Percentiles rank a stretch among this genome's conserved stretches.
Conservation (phyloP, 129 eudicot species). For the Deinandra increscens region DNA sequence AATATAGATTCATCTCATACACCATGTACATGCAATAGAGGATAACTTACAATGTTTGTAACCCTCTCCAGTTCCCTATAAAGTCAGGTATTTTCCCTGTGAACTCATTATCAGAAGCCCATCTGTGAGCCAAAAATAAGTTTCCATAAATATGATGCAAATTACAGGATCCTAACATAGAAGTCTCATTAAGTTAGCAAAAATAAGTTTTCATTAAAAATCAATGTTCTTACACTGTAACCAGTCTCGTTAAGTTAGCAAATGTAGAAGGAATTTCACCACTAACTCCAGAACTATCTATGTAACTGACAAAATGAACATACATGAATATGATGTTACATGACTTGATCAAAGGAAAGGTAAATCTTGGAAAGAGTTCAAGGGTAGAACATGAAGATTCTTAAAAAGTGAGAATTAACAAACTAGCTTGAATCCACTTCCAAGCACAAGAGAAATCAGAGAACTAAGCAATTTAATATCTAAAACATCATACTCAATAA, state of each 20-base stretch:
- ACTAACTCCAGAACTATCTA: slow-evolving; percentile 64
- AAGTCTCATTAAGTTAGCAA: slow-evolving; percentile 44
- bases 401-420: not conserved
- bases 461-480: not conserved
- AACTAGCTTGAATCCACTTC: too few relatives aligned
- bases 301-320: slow-evolving; percentile 45
- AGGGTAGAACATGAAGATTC: too few relatives aligned
- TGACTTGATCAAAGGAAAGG: not conserved
- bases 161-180: not conserved
- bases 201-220: slow-evolving; percentile 23
- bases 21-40: not conserved
- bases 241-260: slow-evolving; percentile 48
- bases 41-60: slow-evolving; percentile 39
- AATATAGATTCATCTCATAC: not conserved
- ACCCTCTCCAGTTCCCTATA: slow-evolving; percentile 62
- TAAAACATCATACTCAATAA: not conserved
- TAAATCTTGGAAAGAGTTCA: not conserved
- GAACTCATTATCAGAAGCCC: slow-evolving; percentile 60
- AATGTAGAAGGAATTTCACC: slow-evolving; percentile 68
- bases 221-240: slow-evolving; percentile 51
- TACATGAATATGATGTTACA: not conserved
- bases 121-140: slow-evolving; percentile 34
- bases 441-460: too few relatives aligned
- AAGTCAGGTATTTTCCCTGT: slow-evolving; percentile 68
- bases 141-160: not conserved